These are phyloP conservation scores for Podaxis sp. DNA, from an alignment of 768 basidiomycete genomes.

Conservation along the genomic window DNA sequence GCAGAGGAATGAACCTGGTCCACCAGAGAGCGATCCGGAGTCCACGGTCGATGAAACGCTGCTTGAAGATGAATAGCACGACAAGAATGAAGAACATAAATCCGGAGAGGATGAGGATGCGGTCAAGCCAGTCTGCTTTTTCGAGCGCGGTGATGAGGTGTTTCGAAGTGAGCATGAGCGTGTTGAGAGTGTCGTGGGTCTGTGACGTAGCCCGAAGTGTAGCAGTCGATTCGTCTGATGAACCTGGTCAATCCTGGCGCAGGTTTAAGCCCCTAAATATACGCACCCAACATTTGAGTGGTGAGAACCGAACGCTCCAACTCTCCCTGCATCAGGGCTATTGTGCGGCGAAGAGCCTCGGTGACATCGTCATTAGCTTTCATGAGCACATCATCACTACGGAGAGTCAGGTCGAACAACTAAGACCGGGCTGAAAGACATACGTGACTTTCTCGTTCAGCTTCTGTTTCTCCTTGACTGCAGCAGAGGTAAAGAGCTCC, in stretches of 20 bases:
- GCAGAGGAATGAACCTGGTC: slow-evolving; percentile 67
- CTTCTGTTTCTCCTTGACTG: slow-evolving; percentile 45
- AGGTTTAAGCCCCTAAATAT: background rate
- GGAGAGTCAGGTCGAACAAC: background rate
- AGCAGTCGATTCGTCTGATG: slow-evolving; percentile 52
- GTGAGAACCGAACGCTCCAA: slow-evolving; percentile 87
- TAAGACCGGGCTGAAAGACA: slow-evolving; percentile 26
- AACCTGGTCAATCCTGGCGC: background rate
- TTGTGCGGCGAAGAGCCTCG: slow-evolving; percentile 80
- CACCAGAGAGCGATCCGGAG: slow-evolving; percentile 85
- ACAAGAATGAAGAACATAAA: slow-evolving; percentile 84
- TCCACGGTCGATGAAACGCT: slow-evolving; percentile 79
- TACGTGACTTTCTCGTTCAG: slow-evolving; percentile 63
- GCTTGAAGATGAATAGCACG: slow-evolving; percentile 84
- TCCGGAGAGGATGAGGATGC: slow-evolving; percentile 77
- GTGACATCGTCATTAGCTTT: slow-evolving; percentile 89
- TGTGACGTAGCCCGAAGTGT: slow-evolving; percentile 72
- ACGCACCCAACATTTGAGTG: slow-evolving; percentile 76
- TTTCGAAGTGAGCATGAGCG: slow-evolving; percentile 76
- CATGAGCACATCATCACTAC: slow-evolving; percentile 83
- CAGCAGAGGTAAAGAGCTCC: slow-evolving; percentile 62
- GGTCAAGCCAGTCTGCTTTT: slow-evolving; percentile 90
- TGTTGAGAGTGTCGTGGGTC: slow-evolving; percentile 73
- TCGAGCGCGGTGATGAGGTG: slow-evolving; percentile 86
- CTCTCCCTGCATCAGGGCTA: slow-evolving; percentile 86